Evolutionary conservation across 2,329 filamentous ascomycete species (phyloP).

Genomic region (Colletotrichum endophyticum): DNA sequence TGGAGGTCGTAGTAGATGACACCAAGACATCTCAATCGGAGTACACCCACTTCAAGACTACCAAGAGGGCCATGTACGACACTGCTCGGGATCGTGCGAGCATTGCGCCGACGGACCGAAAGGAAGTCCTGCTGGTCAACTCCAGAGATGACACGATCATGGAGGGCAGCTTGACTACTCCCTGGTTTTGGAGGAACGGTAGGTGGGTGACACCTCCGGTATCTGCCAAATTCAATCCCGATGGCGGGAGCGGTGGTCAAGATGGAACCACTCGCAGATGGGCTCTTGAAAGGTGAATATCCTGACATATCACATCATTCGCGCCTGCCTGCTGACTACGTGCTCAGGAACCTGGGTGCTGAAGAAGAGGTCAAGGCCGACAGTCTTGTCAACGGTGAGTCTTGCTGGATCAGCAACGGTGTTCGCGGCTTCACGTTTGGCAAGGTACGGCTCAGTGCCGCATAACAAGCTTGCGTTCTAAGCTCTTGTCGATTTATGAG

Average conservation of each 20-base stretch:
- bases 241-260: conserved; percentile 73
- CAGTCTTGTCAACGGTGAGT: conserved; percentile 73
- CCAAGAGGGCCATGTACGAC: conserved; percentile 73
- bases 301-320: background rate
- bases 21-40: conserved; percentile 51
- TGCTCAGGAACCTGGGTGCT: conserved; percentile 59
- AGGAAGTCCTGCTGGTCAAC: conserved; percentile 81
- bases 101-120: conserved; percentile 54
- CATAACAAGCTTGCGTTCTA: background rate
- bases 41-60: conserved; percentile 90
- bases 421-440: conserved; percentile 76
- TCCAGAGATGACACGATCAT: conserved; percentile 67
- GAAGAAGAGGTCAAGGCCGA: conserved; percentile 67
- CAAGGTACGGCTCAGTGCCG: conserved; percentile 33
- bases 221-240: conserved; percentile 37
- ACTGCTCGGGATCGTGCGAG: conserved; percentile 66
- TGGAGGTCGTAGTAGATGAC: conserved; percentile 50
- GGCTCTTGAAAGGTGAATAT: conserved; percentile 70
- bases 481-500: background rate
- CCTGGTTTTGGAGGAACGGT: conserved; percentile 77
- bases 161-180: conserved; percentile 84
- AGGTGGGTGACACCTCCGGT: conserved; percentile 83
- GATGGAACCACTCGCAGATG: conserved; percentile 82
- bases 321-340: background rate
- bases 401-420: conserved; percentile 89